These are phyloP conservation scores for Cytospora mali DNA, from an alignment of 2,329 filamentous ascomycete species.

Conservation along the genomic window DNA sequence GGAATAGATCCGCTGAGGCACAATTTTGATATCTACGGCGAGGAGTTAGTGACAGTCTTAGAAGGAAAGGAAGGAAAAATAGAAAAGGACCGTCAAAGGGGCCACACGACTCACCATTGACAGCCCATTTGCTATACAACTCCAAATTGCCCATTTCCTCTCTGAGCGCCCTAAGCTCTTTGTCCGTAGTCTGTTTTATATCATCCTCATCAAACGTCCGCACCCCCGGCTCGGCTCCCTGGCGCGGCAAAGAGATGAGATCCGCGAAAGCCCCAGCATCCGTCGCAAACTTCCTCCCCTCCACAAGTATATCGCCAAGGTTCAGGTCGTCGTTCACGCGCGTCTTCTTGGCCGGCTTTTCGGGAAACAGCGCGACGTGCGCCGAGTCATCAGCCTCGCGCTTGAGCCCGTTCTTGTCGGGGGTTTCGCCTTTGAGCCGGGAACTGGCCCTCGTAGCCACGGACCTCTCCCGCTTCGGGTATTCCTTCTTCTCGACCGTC, in stretches of 20 bases:
- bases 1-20: conserved; percentile 82
- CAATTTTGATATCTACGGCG: conserved; percentile 81
- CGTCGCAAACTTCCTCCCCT: conserved; percentile 74
- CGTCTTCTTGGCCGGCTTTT: conserved; percentile 55
- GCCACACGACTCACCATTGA: conserved; percentile 62
- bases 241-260: conserved; percentile 54
- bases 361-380: conserved; percentile 17
- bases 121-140: conserved; percentile 82
- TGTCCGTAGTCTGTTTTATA: conserved; percentile 76
- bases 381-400: conserved; percentile 40
- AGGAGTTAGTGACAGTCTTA: background rate
- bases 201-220: conserved; percentile 87
- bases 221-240: conserved; percentile 76
- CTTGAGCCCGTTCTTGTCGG: conserved; percentile 43
- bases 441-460: conserved; percentile 61
- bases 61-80: no score
- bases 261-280: conserved; percentile 67
- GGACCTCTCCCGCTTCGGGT: conserved; percentile 50
- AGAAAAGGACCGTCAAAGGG: background rate
- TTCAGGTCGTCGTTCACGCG: conserved; percentile 62
- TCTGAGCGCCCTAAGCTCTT: conserved; percentile 71
- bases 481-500: conserved; percentile 42
- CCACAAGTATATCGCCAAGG: conserved; percentile 76
- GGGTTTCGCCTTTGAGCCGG: conserved; percentile 54
- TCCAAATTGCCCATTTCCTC: conserved; percentile 76